A percentile compares a stretch with the other conserved stretches of the same genome.
These are phyloP conservation scores for Plasmopara viticola DNA, from an alignment of 352 stramenopile species.

Conservation along the genomic window DNA sequence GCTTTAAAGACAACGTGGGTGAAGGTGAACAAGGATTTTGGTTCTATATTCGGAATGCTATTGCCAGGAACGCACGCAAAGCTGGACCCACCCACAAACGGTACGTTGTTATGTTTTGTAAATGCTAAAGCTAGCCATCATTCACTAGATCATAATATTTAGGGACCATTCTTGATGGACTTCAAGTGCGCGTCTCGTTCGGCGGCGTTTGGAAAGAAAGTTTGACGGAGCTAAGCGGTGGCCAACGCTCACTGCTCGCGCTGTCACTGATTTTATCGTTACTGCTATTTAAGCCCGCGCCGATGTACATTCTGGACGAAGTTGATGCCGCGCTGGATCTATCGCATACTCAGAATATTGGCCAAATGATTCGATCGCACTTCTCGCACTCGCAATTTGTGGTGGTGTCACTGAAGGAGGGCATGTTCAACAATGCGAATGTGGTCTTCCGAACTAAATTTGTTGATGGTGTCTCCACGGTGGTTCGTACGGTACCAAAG, in stretches of 20 bases:
- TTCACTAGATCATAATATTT: not conserved
- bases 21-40: constrained; percentile 99
- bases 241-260: constrained; percentile 98
- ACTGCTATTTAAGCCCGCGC: constrained; percentile 98
- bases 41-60: constrained; percentile 98
- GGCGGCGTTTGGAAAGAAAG: constrained; percentile 98
- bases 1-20: constrained; percentile 94
- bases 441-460: constrained; percentile 99
- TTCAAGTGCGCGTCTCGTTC: constrained; percentile 99
- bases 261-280: constrained; percentile 98
- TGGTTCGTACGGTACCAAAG: constrained; percentile 90
- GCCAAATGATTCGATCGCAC: constrained; percentile 99
- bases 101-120: constrained; percentile 21
- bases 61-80: constrained; percentile 96
- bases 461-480: constrained; percentile 99
- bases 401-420: constrained; percentile 99
- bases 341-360: constrained; percentile 99
- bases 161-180: constrained; percentile 87
- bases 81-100: constrained; percentile 93
- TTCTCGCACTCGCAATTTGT: constrained; percentile 99
- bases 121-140: not conserved
- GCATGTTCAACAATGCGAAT: constrained; percentile 99
- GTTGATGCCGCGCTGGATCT: constrained; percentile 99
- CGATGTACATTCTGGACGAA: constrained; percentile 99
- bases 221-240: constrained; percentile 97